phyloP scores from a whole-genome alignment of 345 rosid genomes.

The Citrus inodora region DNA sequence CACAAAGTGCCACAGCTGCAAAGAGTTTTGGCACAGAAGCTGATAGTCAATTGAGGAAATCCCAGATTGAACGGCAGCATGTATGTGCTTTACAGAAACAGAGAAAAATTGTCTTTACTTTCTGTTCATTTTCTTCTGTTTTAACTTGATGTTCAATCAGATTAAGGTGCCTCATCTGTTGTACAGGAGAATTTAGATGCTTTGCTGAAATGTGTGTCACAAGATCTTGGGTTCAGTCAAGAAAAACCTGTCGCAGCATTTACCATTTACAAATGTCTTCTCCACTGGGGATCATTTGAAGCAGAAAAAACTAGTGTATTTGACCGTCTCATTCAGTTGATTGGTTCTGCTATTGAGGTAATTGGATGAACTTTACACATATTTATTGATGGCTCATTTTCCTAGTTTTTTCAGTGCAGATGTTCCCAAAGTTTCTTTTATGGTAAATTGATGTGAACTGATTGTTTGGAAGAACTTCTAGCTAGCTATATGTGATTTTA shows the following conservation, averaged over 20 bases:
- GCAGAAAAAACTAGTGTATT: slow-evolving; percentile 89
- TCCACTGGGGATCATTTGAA: slow-evolving; percentile 86
- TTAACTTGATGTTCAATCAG: not conserved
- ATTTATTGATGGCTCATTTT: slow-evolving; percentile 6
- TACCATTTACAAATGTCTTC: slow-evolving; percentile 88
- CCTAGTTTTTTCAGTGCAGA: not conserved
- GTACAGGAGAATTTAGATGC: slow-evolving; percentile 71
- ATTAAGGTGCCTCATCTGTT: slow-evolving; percentile 10
- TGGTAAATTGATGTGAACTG: not conserved
- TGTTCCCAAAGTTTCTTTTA: not conserved
- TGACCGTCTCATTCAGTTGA: slow-evolving; percentile 86
- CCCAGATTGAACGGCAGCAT: slow-evolving; percentile 62
- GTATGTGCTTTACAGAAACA: slow-evolving; percentile 41
- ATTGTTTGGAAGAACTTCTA: slow-evolving; percentile 1
- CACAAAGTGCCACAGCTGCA: slow-evolving; percentile 39
- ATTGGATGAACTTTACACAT: slow-evolving; percentile 5
- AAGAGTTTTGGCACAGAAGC: slow-evolving; percentile 54
- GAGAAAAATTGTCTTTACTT: not conserved
- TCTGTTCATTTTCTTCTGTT: slow-evolving; percentile 1
- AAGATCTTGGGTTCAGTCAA: slow-evolving; percentile 66
- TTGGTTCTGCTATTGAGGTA: slow-evolving; percentile 92
- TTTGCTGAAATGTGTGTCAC: slow-evolving; percentile 58
- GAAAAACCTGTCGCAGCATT: slow-evolving; percentile 82
- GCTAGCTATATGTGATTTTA: not conserved
- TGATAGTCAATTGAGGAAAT: slow-evolving; percentile 50